A percentile compares a stretch with the other conserved stretches of the same genome.
Conservation (phyloP, 108 stramenopile species). For the Heterococcus sp. region DNA sequence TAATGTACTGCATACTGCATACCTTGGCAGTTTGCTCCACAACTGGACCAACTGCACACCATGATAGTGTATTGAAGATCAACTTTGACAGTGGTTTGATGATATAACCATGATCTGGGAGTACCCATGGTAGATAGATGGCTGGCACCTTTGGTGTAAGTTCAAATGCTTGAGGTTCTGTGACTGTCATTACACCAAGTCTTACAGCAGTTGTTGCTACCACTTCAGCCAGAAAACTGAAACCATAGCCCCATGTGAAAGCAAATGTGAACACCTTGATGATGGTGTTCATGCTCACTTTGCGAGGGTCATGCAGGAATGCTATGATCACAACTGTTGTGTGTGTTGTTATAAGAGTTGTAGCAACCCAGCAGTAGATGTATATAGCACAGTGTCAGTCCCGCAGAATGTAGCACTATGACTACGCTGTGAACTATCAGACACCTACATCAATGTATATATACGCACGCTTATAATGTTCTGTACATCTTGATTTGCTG, state of each 20-base stretch:
- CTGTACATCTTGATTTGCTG: no score
- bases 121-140: not conserved
- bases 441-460: no score
- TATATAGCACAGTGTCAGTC: no score
- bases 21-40: no score
- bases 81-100: not conserved
- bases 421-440: no score
- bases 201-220: constrained; percentile 10
- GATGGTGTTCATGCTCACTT: constrained; percentile 22
- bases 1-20: no score
- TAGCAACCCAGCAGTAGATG: not conserved
- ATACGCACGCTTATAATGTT: no score
- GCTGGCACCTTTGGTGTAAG: not conserved
- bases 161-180: constrained; percentile 21
- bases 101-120: not conserved
- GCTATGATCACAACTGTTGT: constrained; percentile 10
- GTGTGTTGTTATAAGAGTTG: constrained; percentile 1
- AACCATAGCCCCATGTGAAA: constrained; percentile 31
- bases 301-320: constrained; percentile 12
- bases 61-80: no score
- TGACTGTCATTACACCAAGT: not conserved
- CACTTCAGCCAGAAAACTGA: constrained; percentile 11
- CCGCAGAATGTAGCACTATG: no score
- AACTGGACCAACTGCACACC: no score
- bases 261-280: constrained; percentile 10